Evolutionary conservation across 345 rosid genomes (phyloP), one percentile per base, ranked within the genome.

Genomic region (Hirschfeldia incana): DNA sequence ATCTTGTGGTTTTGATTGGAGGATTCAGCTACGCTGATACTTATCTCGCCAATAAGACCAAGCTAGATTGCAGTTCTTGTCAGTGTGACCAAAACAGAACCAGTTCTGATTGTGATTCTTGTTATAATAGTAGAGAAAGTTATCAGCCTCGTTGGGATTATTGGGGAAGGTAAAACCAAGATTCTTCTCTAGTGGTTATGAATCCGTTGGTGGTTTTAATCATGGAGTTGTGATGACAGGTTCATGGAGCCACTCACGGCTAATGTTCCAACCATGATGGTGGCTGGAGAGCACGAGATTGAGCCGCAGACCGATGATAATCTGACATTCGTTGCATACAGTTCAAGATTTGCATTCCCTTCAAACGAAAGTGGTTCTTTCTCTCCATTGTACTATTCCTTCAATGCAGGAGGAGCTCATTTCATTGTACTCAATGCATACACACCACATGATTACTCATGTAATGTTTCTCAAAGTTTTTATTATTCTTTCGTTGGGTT

Each of bases 111-210:
- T 70, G 76, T 0, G 55, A 4, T 76, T 39, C 26, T 63, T 76
- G 76, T 75, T 57, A 0, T 69, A 8, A 3, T 71, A 65, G 51
- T 66, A 4, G 55, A 70, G 90, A 90, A 80, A 85, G 86, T 1
- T 93, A 90, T 82, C 99, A 94, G 85, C 99, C 99, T 84, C 94
- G 97, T 11, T 94, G 99, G 99, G 99, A 92, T 77, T 87, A 84
- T 67, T 92, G 97, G 98, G 98, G 98, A 84, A 94, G 98, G 98
- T 91, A 79, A 78, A 78, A 61, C 55, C 16, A 61, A 67, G 58
- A 46, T 79, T 60, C 26, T 36, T 27, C 0, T 59, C 26, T n/a
- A 33, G 32, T 44, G 13, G 46, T 71, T 44, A 17, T 61, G 37
- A 63, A 10, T 69, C 33, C 2, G 32, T 61, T 66, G 12, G 37